Evolutionary conservation across 306 rosid genomes (phyloP).

Genomic region (Cucurbita argyrosperma): DNA sequence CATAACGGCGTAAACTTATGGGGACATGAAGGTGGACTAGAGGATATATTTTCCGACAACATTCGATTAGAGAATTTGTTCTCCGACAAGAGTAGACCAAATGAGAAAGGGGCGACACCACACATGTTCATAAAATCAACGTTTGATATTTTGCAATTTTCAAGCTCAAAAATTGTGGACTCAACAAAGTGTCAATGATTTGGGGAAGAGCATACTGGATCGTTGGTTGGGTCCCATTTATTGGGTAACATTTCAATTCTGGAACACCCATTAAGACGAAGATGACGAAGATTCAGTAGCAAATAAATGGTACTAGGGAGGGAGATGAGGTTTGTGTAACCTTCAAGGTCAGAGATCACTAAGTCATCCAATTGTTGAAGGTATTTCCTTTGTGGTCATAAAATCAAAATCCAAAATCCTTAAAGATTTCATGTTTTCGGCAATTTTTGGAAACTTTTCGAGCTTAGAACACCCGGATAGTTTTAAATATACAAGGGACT

Average conservation of each 20-base stretch:
- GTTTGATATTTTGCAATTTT: too few species aligned
- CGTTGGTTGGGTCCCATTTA: too few species aligned
- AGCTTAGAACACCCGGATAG: accelerated
- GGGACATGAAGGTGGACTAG: not conserved
- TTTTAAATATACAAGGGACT: too few species aligned
- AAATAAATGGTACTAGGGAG: not conserved
- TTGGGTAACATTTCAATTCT: too few species aligned
- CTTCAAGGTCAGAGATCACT: not conserved
- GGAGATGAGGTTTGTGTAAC: not conserved
- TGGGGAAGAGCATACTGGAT: too few species aligned
- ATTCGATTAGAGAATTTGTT: too few species aligned
- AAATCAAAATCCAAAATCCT: not conserved
- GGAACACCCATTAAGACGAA: not conserved
- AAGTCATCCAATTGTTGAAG: not conserved
- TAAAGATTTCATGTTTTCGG: not conserved
- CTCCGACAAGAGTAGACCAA: too few species aligned
- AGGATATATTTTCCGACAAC: not conserved
- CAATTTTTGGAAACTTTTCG: not conserved
- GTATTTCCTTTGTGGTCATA: not conserved
- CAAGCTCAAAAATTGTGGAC: too few species aligned
- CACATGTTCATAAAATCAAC: too few species aligned
- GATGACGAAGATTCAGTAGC: not conserved
- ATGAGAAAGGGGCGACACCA: too few species aligned
- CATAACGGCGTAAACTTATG: not conserved
- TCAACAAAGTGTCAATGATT: too few species aligned